Evolutionary conservation across 306 rosid species (phyloP).

Genomic region (Fragaria vesca): DNA sequence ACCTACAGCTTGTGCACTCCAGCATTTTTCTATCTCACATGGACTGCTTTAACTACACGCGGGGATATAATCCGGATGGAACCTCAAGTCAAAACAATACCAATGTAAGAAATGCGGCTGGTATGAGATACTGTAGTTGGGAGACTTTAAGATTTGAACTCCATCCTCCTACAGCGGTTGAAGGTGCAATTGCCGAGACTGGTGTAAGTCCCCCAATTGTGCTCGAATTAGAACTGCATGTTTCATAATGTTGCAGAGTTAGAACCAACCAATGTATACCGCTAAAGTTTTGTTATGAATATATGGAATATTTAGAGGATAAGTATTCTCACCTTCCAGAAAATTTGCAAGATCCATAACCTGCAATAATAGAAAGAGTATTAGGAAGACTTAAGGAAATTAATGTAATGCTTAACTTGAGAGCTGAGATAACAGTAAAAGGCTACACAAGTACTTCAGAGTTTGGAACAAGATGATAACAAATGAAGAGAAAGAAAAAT

Average conservation of each 20-base stretch:
- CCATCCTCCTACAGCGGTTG: slow-evolving; percentile 43
- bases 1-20: neutral
- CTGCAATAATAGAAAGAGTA: slow-evolving; percentile 42
- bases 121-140: slow-evolving; percentile 38
- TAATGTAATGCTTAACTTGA: neutral
- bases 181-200: slow-evolving; percentile 48
- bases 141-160: slow-evolving; percentile 39
- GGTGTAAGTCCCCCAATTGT: slow-evolving; percentile 39
- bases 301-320: slow-evolving; percentile 9
- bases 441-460: neutral
- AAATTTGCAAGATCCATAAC: slow-evolving; percentile 75
- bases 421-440: neutral
- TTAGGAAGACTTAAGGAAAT: neutral
- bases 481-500: neutral
- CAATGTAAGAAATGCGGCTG: slow-evolving; percentile 31
- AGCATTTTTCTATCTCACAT: slow-evolving; percentile 2
- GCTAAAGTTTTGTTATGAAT: neutral
- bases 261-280: slow-evolving; percentile 10
- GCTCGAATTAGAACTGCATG: slow-evolving; percentile 58
- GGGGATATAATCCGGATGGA: neutral
- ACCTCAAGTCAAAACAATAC: slow-evolving; percentile 39
- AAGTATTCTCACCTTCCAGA: slow-evolving; percentile 70
- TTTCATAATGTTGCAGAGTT: slow-evolving; percentile 25
- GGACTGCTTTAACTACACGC: slow-evolving; percentile 11
- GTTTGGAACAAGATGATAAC: neutral